Conservation (phyloP, 2,329 filamentous ascomycete species). For the Plectosphaerella cucumerina region DNA sequence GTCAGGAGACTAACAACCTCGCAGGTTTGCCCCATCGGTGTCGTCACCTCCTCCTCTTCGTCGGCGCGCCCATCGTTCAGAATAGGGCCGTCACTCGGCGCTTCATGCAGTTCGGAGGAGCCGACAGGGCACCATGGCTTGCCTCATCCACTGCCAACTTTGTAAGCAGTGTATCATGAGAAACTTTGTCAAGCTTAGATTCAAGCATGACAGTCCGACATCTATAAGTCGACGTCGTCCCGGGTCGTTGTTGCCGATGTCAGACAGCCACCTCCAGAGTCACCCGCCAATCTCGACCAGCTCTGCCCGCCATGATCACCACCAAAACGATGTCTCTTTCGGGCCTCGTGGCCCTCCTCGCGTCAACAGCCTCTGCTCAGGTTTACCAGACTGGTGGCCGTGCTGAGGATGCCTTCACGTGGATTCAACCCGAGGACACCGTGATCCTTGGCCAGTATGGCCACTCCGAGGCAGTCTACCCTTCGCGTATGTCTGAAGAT, state of each 20-base stretch:
- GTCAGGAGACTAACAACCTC: background rate
- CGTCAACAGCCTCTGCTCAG: conserved; percentile 20
- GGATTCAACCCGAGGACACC: background rate
- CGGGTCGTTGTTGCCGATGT: no score
- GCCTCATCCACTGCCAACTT: no score
- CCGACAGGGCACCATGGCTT: no score
- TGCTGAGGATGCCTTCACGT: background rate
- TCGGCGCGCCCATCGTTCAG: background rate
- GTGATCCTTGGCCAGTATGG: conserved; percentile 1
- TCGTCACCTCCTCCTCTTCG: background rate
- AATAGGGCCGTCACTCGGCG: background rate
- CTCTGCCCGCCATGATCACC: background rate
- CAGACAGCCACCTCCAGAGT: no score
- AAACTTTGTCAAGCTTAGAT: no score
- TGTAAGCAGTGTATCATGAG: no score
- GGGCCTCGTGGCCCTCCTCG: conserved; percentile 20
- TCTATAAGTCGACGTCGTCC: no score
- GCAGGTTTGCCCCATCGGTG: background rate
- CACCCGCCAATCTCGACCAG: no score
- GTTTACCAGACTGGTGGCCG: conserved; percentile 15
- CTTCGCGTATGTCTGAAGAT: background rate
- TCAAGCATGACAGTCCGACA: no score
- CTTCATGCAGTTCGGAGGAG: background rate
- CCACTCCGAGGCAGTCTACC: background rate
- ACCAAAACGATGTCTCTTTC: conserved; percentile 13